Evolutionary conservation across 192 early-diverging fungal species (phyloP), one percentile per base, ranked within the genome.

Genomic region (Entomortierella lignicola): DNA sequence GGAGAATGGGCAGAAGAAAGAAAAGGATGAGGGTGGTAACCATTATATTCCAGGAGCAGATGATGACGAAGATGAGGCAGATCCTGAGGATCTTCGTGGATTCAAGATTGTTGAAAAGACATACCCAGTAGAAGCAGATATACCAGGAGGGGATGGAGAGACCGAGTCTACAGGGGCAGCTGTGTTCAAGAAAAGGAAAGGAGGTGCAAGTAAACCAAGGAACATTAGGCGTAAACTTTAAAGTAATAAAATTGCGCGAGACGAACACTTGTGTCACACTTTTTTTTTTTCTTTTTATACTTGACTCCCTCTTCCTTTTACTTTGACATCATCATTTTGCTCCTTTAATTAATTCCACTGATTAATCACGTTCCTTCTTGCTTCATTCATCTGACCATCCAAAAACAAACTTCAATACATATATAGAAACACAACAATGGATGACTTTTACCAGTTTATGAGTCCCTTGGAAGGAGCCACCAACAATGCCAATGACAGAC

Each of bases 41-140:
- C 57, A 70, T 13, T 55, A 53, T 20, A 42, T 61, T 42, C 32
- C 11, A 48, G 60, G 53, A 5, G 63, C 60, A 11, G 79, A 81
- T 5, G 57, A 82, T 25, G 68, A 85, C 20, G 87, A 87, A 18
- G 87, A 71, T 1, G 83, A 69, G 4, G 86, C 69, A 11, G 85
- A 89, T 34, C 80, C 79, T 32, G 85, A 88, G 42, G 75, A 87
- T 44, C 37, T 89, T 47, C 60, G 69, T 2, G 72, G 69, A 53
- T 89, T 86, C 63, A 87, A 85, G 63, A 61, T 89, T 12, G 75
- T 82, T 15, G 87, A 89, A 51, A 89, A 87, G 68, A 83, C 85
- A 55, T 81, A 82, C 52, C 77, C 81, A 13, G 52, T 59, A 10
- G 77, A 83, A 34, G 20, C 63, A 12, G 63, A 81, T 23, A 27